Evolutionary conservation across 371 early-diverging fungal genomes (phyloP).

Genomic region (Neoconidiobolus thromboides): DNA sequence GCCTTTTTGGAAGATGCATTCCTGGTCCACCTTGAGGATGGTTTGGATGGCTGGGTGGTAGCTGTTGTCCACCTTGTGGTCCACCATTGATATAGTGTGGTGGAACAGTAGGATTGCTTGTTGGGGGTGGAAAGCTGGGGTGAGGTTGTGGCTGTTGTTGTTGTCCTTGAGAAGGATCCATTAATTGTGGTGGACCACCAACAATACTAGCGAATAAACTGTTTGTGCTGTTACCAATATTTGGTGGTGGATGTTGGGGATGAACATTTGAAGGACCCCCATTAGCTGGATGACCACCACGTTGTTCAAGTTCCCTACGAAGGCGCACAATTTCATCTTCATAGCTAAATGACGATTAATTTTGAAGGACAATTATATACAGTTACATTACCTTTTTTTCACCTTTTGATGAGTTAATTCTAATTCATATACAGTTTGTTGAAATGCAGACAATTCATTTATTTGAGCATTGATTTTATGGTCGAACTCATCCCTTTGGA

Average conservation of each 20-base stretch:
- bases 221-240: slow-evolving; percentile 21
- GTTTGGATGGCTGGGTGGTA: slow-evolving; percentile 3
- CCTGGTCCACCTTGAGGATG: slow-evolving; percentile 4
- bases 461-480: slow-evolving; percentile 50
- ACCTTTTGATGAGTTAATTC: slow-evolving; percentile 55
- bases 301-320: slow-evolving; percentile 46
- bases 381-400: slow-evolving; percentile 36
- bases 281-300: slow-evolving; percentile 13
- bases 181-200: slow-evolving; percentile 22
- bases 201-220: slow-evolving; percentile 21
- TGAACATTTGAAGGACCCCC: slow-evolving; percentile 14
- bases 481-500: slow-evolving; percentile 73
- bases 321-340: slow-evolving; percentile 59
- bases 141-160: slow-evolving; percentile 9
- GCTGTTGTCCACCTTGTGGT: slow-evolving; percentile 6
- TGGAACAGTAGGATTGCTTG: slow-evolving; percentile 12
- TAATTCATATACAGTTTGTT: slow-evolving; percentile 55
- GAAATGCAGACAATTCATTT: slow-evolving; percentile 48
- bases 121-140: slow-evolving; percentile 9
- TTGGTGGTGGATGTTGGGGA: slow-evolving; percentile 21
- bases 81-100: slow-evolving; percentile 12
- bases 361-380: neutral
- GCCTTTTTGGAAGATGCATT: slow-evolving; percentile 1
- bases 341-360: slow-evolving; percentile 18
- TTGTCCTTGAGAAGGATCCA: slow-evolving; percentile 20